These are phyloP conservation scores for Neonectria faginata DNA, from an alignment of 2,329 filamentous ascomycete species.

Conservation along the genomic window DNA sequence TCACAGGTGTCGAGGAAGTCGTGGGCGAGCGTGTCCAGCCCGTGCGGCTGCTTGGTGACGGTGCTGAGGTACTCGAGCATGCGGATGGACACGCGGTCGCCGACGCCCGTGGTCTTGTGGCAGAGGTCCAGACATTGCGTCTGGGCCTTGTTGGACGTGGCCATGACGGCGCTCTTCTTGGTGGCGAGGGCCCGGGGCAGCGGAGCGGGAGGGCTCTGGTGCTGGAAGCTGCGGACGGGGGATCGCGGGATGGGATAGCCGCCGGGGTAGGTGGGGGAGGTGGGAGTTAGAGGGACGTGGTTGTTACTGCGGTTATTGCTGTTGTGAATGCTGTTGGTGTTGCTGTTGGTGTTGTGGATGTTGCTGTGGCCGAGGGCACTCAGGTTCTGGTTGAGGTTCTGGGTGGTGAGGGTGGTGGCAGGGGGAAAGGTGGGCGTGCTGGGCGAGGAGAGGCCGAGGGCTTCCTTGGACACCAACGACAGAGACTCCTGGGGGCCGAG, in stretches of 20 bases:
- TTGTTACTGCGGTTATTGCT: not conserved
- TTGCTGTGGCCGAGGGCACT: too few relatives aligned
- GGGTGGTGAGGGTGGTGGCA: not conserved
- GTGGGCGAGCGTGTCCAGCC: conserved; percentile 70
- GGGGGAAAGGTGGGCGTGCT: conserved; percentile 16
- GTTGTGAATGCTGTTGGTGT: too few relatives aligned
- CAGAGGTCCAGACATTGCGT: conserved; percentile 59
- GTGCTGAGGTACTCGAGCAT: conserved; percentile 73
- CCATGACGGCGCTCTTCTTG: conserved; percentile 42
- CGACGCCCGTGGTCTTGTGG: conserved; percentile 67
- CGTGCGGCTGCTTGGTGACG: conserved; percentile 64
- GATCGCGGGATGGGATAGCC: not conserved
- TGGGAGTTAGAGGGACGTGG: conserved; percentile 15
- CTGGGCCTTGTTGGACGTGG: conserved; percentile 46
- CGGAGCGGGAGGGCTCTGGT: conserved; percentile 7
- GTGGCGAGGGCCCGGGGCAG: conserved; percentile 33
- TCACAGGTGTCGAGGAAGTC: conserved; percentile 76
- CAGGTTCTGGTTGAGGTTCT: too few relatives aligned
- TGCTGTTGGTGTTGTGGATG: too few relatives aligned
- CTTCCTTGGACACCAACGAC: conserved; percentile 45
- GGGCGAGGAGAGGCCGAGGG: conserved; percentile 40
- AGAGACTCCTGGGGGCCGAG: conserved; percentile 44
- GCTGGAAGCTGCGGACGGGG: not conserved
- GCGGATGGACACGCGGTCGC: conserved; percentile 73
- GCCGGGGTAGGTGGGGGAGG: conserved; percentile 10